Evolutionary conservation across 768 basidiomycete species (phyloP).

Genomic region (Rubroboletus satanas): DNA sequence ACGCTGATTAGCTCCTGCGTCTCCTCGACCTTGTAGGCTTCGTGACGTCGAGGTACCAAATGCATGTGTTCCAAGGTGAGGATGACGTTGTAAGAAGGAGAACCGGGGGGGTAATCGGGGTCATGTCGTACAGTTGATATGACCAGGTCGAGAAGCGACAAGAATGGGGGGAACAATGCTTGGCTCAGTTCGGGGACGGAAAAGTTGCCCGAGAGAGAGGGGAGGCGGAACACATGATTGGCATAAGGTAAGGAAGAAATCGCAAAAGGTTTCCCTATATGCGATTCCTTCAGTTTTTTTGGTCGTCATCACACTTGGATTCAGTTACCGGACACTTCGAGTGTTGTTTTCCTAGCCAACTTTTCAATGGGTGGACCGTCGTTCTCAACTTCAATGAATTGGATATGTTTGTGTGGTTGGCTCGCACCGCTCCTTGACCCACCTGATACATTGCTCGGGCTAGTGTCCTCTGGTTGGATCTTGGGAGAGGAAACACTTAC

Average conservation of each 20-base stretch:
- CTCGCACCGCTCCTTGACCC: slow-evolving; percentile 81
- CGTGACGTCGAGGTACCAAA: slow-evolving; percentile 72
- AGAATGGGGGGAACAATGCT: slow-evolving; percentile 55
- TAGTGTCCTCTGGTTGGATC: not conserved
- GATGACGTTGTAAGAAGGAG: slow-evolving; percentile 79
- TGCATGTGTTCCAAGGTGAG: slow-evolving; percentile 82
- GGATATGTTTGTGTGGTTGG: slow-evolving; percentile 89
- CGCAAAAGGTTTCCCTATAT: slow-evolving; percentile 68
- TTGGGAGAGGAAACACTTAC: slow-evolving; percentile 36
- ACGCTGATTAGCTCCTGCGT: slow-evolving; percentile 63
- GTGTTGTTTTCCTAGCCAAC: slow-evolving; percentile 51
- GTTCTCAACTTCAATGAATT: slow-evolving; percentile 65
- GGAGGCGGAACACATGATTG: slow-evolving; percentile 65
- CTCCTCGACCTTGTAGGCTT: slow-evolving; percentile 49
- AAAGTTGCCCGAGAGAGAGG: slow-evolving; percentile 17
- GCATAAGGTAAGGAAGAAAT: slow-evolving; percentile 69
- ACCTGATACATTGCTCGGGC: slow-evolving; percentile 39
- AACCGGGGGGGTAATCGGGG: slow-evolving; percentile 55
- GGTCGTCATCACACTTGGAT: not conserved
- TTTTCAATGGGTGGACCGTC: slow-evolving; percentile 76
- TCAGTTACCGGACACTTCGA: slow-evolving; percentile 42
- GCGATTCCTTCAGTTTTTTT: slow-evolving; percentile 1
- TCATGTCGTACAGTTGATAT: slow-evolving; percentile 72
- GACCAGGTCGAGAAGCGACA: slow-evolving; percentile 71
- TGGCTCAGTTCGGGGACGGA: slow-evolving; percentile 45